phyloP scores from a whole-genome alignment of 2,329 filamentous ascomycete species.

The Xylaria sp. region DNA sequence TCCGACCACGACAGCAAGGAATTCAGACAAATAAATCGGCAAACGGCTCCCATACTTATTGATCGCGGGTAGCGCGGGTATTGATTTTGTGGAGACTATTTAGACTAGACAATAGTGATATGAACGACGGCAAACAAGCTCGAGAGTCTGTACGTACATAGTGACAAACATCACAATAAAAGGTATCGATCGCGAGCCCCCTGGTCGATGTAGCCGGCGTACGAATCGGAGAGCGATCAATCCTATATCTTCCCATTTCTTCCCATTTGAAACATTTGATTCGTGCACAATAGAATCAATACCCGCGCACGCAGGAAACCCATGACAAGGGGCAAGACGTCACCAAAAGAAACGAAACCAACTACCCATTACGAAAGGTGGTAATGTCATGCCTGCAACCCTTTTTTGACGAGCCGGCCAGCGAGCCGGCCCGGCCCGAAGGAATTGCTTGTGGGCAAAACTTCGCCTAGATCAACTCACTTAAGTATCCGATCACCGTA shows the following conservation, averaged over 20 bases:
- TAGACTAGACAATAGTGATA: background rate
- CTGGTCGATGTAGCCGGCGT: background rate
- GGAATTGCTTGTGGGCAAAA: background rate
- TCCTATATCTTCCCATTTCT: background rate
- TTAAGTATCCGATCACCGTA: background rate
- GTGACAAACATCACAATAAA: background rate
- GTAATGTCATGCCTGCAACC: background rate
- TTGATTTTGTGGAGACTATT: background rate
- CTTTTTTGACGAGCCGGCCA: background rate
- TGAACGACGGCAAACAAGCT: background rate
- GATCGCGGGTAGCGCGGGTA: slow-evolving; percentile 4
- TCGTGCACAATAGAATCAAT: too few species aligned
- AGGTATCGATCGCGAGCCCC: background rate
- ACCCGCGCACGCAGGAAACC: background rate
- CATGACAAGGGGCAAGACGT: background rate
- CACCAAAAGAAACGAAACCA: background rate
- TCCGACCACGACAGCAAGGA: background rate
- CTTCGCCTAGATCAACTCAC: background rate
- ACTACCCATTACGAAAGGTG: background rate
- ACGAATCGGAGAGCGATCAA: background rate
- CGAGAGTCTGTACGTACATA: background rate
- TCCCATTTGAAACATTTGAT: background rate
- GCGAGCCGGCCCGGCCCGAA: background rate
- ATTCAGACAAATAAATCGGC: background rate
- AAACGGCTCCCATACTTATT: background rate